Evolutionary conservation across 228 moss, liverwort and hornwort species (phyloP).

Genomic region (Sphagnum magellanicum): DNA sequence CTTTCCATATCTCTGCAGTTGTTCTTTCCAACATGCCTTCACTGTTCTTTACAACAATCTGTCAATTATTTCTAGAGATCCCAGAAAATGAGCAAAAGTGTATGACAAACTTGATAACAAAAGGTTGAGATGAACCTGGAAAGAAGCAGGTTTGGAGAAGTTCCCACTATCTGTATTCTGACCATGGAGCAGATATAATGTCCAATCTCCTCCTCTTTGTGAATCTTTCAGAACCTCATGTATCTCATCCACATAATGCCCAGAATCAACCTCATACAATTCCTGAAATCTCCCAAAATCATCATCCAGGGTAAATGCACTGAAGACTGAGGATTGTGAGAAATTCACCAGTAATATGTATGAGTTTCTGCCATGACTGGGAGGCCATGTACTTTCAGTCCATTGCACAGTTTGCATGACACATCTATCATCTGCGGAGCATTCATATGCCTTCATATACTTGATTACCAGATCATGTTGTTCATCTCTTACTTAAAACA

Average conservation of each 20-base stretch:
- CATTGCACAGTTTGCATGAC: too few relatives aligned
- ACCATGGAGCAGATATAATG: slow-evolving; percentile 58
- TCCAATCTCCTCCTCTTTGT: slow-evolving; percentile 17
- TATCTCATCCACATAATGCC: slow-evolving; percentile 65
- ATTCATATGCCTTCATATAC: too few relatives aligned
- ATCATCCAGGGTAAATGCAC: neutral
- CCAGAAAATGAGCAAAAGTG: neutral
- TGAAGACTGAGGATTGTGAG: too few relatives aligned
- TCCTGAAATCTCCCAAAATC: slow-evolving; percentile 10
- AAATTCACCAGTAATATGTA: too few relatives aligned
- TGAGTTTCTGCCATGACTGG: too few relatives aligned
- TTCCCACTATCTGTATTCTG: slow-evolving; percentile 74
- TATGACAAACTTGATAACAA: neutral
- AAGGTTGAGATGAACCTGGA: slow-evolving; percentile 23
- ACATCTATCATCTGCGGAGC: too few relatives aligned
- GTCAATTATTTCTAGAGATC: neutral
- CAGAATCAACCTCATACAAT: slow-evolving; percentile 68
- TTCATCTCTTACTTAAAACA: too few relatives aligned
- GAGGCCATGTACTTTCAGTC: too few relatives aligned
- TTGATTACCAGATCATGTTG: too few relatives aligned
- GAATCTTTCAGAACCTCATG: slow-evolving; percentile 21
- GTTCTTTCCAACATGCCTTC: too few relatives aligned
- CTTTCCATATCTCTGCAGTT: too few relatives aligned
- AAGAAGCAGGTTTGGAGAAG: slow-evolving; percentile 65
- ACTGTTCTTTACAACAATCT: too few relatives aligned